Evolutionary conservation across 257 asterid genomes (phyloP), one percentile per base, ranked within the genome.

Genomic region (Solanum lycopersicoides): DNA sequence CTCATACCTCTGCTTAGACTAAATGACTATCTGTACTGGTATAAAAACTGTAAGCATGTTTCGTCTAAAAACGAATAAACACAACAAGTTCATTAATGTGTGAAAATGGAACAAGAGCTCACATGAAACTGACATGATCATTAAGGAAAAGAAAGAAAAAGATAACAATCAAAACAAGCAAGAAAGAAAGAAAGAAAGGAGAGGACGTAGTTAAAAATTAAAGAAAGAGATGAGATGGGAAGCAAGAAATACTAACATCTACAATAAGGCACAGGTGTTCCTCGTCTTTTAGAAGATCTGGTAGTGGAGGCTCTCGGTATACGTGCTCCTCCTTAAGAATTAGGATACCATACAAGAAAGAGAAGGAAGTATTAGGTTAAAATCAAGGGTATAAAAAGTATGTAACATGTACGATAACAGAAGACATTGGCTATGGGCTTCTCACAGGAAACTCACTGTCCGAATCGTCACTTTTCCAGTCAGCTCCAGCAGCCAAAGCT

Each of bases 391-490:
- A 30, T 80, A 45, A 80, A 47, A n/a, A 28, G 3, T 9, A 28
- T 9, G 28, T 50, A 4, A 80, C 60, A 80, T 47, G 44, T 47
- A 9, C 25, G 8, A 28, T 47, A 47, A 80, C 66, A 30, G 6
- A 80, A 47, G 84, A 80, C 41, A 80, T 35, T 39, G 39, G 77
- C 60, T 12, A 85, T 87, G 88, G 41, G 88, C 69, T 89, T 72
- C 93, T 92, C 90, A 93, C 96, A 21, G 93, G 96, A 84, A 95
- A 90, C 87, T 96, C 97, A 53, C 92, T 92, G 66, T 96, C 98
- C 37, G 98, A 95, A 90, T 93, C 97, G 50, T 95, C 99, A 87
- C 99, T 95, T 71, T 85, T 88, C 95, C 94, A 95, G 89, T 95
- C 95, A 88, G 91, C 84, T 88, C 99, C 98, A 89, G 94, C 98